phyloP scores from a whole-genome alignment of 2,329 filamentous ascomycete species.

The Orbilia javanica region DNA sequence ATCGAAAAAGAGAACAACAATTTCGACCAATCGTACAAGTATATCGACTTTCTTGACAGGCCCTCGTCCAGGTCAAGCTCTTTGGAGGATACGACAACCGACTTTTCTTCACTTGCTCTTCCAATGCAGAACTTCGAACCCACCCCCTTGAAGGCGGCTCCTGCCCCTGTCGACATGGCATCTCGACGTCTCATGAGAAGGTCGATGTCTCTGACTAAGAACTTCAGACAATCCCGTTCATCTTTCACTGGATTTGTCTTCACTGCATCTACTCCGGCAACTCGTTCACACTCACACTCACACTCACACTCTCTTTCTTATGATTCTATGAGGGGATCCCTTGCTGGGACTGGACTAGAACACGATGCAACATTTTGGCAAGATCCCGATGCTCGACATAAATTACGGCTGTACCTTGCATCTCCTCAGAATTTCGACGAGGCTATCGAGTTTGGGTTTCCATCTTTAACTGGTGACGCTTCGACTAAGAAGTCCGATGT shows the following conservation, averaged over 20 bases:
- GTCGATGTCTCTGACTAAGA: slow-evolving; percentile 56
- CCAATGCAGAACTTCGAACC: slow-evolving; percentile 58
- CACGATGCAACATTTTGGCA: slow-evolving; percentile 84
- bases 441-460: slow-evolving; percentile 92
- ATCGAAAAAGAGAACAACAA: slow-evolving; percentile 50
- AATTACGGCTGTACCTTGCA: slow-evolving; percentile 85
- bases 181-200: slow-evolving; percentile 49
- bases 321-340: slow-evolving; percentile 20
- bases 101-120: slow-evolving; percentile 56
- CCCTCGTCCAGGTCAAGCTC: slow-evolving; percentile 62
- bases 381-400: slow-evolving; percentile 87
- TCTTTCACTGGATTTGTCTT: slow-evolving; percentile 57
- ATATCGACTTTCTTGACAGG: slow-evolving; percentile 61
- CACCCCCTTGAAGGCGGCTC: slow-evolving; percentile 33
- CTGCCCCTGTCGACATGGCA: slow-evolving; percentile 44
- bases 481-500: slow-evolving; percentile 62
- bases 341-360: slow-evolving; percentile 72
- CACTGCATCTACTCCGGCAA: slow-evolving; percentile 49
- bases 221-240: slow-evolving; percentile 53
- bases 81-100: slow-evolving; percentile 58
- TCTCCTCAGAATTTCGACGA: slow-evolving; percentile 94
- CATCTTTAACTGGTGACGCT: slow-evolving; percentile 69
- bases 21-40: slow-evolving; percentile 55
- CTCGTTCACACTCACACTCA: slow-evolving; percentile 46
- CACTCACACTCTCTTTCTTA: slow-evolving; percentile 50